A percentile compares a stretch with the other conserved stretches of the same genome.
Evolutionary conservation across 192 early-diverging fungal species (phyloP).

Genomic region (Coemansia reversa): DNA sequence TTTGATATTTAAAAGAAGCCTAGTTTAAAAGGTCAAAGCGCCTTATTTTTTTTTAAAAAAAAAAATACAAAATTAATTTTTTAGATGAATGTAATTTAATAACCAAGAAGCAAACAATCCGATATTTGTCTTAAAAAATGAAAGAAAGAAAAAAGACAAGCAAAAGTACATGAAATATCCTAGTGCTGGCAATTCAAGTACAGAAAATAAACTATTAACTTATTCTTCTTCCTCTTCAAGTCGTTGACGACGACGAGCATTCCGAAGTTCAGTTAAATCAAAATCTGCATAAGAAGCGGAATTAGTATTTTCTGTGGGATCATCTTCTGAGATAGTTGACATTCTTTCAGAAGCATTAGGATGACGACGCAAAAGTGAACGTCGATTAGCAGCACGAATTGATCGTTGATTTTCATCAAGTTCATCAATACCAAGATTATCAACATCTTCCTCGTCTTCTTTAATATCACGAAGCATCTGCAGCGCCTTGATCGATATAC

Average conservation of each 20-base stretch:
- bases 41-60: neutral
- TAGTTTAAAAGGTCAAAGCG: neutral
- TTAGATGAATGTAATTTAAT: too few species aligned
- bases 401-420: slow-evolving; percentile 5
- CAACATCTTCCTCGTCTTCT: slow-evolving; percentile 43
- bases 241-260: slow-evolving; percentile 43
- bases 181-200: too few species aligned
- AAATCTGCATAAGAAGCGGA: slow-evolving; percentile 4
- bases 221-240: slow-evolving; percentile 21
- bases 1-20: neutral
- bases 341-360: slow-evolving; percentile 22
- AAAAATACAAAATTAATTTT: neutral
- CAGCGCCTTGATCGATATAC: slow-evolving; percentile 54
- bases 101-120: too few species aligned
- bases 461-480: slow-evolving; percentile 57
- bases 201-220: neutral
- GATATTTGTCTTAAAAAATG: neutral
- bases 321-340: slow-evolving; percentile 46
- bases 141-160: neutral
- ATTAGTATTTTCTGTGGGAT: neutral
- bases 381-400: slow-evolving; percentile 16
- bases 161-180: neutral
- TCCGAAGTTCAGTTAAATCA: slow-evolving; percentile 30
- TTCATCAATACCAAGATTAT: neutral
- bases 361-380: slow-evolving; percentile 25